Evolutionary conservation across 1,284 basidiomycete species (phyloP).

Genomic region (Agaricales sp.): DNA sequence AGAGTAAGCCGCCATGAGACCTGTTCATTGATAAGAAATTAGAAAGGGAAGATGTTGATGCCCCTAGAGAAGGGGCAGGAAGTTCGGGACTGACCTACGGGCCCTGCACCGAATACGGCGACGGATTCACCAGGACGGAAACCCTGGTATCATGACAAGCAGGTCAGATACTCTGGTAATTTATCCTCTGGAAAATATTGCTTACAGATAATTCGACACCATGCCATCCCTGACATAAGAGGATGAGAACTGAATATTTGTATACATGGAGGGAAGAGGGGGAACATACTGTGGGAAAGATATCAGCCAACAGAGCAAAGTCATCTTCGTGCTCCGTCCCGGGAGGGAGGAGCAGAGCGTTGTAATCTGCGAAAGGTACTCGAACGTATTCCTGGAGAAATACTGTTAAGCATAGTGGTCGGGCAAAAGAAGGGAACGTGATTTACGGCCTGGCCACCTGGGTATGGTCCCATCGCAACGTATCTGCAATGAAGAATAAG

Average conservation of each 20-base stretch:
- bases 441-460: constrained; percentile 37
- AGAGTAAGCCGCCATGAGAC: constrained; percentile 44
- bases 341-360: constrained; percentile 38
- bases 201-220: constrained; percentile 36
- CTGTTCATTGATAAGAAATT: constrained; percentile 13
- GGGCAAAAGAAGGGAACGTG: constrained; percentile 6
- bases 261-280: not conserved
- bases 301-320: constrained; percentile 42
- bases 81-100: constrained; percentile 19
- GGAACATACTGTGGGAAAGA: constrained; percentile 36
- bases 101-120: constrained; percentile 41
- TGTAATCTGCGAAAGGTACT: constrained; percentile 45
- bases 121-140: constrained; percentile 42
- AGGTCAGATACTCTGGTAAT: not conserved
- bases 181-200: not conserved
- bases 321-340: constrained; percentile 43
- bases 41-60: too few species aligned
- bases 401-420: not conserved
- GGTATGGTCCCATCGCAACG: constrained; percentile 41
- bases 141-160: too few species aligned
- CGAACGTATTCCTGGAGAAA: constrained; percentile 33
- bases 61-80: too few species aligned
- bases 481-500: constrained; percentile 20
- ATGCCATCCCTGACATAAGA: constrained; percentile 35
- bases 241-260: not conserved